A percentile compares a stretch with the other conserved stretches of the same genome.
Evolutionary conservation across 1,139 yeast genomes (phyloP).

Genomic region (Hanseniaspora sp.): DNA sequence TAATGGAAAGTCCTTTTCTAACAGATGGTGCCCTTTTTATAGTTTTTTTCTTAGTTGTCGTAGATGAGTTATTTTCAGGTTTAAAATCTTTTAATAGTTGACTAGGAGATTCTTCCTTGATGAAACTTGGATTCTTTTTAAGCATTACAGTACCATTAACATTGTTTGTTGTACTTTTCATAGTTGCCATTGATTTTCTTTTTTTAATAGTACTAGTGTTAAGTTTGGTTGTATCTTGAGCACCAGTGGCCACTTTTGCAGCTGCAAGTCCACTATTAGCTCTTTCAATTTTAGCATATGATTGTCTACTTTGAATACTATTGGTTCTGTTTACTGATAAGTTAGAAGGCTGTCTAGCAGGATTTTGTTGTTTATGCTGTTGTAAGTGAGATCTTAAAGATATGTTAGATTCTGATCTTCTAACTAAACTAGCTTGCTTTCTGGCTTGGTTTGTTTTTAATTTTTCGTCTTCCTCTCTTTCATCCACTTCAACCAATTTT

Average conservation of each 20-base stretch:
- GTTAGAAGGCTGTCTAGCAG: background rate
- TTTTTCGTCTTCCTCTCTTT: slow-evolving; percentile 22
- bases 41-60: background rate
- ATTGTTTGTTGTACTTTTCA: slow-evolving; percentile 4
- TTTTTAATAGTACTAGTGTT: background rate
- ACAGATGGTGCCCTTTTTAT: slow-evolving; percentile 1
- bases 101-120: background rate
- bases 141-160: background rate
- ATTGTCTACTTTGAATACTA: background rate
- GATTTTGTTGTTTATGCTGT: background rate
- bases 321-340: background rate
- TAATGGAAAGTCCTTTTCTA: slow-evolving; percentile 3
- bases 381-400: background rate
- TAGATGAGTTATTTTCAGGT: background rate
- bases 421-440: background rate
- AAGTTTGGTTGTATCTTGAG: background rate
- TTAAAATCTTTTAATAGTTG: background rate
- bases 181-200: slow-evolving; percentile 6
- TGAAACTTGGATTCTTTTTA: background rate
- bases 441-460: slow-evolving; percentile 10
- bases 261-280: slow-evolving; percentile 12
- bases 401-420: slow-evolving; percentile 14
- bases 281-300: slow-evolving; percentile 6
- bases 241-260: slow-evolving; percentile 7
- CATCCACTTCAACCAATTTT: slow-evolving; percentile 38